A percentile compares a stretch with the other conserved stretches of the same genome.
Conservation (phyloP, 1,284 basidiomycete species). For the Cutaneotrichosporon daszewskae region DNA sequence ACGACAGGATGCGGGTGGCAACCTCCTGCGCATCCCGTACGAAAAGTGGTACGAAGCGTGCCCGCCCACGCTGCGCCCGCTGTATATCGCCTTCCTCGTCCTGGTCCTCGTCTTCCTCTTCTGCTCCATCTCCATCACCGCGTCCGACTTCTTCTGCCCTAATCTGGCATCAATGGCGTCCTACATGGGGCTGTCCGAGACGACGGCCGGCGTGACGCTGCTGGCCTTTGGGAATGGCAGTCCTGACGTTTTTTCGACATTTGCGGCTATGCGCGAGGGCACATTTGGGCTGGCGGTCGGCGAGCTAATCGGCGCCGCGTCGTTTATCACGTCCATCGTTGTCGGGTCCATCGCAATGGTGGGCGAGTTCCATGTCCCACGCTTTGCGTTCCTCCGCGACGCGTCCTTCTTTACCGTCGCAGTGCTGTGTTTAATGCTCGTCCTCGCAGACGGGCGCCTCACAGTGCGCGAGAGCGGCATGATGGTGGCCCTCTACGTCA, state of each 20-base stretch:
- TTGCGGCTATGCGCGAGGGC: constrained; percentile 78
- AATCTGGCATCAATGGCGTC: constrained; percentile 81
- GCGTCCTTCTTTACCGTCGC: constrained; percentile 86
- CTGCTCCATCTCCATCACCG: constrained; percentile 76
- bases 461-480: constrained; percentile 64
- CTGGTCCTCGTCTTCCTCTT: constrained; percentile 53
- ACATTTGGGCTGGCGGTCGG: constrained; percentile 89
- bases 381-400: constrained; percentile 79
- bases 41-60: constrained; percentile 2
- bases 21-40: constrained; percentile 14
- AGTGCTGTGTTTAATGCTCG: constrained; percentile 64
- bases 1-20: constrained; percentile 4
- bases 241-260: constrained; percentile 90
- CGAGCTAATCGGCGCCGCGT: constrained; percentile 88
- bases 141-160: constrained; percentile 91
- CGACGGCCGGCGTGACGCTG: constrained; percentile 86
- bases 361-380: constrained; percentile 79
- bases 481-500: constrained; percentile 69
- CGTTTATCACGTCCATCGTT: constrained; percentile 92
- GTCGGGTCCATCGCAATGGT: constrained; percentile 95
- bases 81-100: constrained; percentile 31
- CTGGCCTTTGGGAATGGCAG: constrained; percentile 90
- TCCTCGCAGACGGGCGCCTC: constrained; percentile 73
- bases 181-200: constrained; percentile 76
- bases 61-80: constrained; percentile 18